phyloP scores from a whole-genome alignment of 768 basidiomycete species.

The Termitomyces sp. region DNA sequence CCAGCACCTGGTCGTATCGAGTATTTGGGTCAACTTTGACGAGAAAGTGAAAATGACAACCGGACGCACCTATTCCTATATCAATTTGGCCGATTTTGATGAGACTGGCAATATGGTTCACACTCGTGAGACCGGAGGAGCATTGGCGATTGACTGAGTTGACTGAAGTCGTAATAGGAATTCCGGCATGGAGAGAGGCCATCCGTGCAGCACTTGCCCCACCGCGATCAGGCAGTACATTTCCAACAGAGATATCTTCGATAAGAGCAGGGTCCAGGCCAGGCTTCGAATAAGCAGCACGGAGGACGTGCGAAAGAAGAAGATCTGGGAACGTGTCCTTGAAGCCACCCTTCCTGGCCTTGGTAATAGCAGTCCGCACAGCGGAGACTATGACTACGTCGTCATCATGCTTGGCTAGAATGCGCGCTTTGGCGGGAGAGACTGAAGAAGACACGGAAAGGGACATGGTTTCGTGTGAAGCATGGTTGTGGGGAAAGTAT shows the following conservation, averaged over 20 bases:
- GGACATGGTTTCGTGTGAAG: slow-evolving; percentile 3
- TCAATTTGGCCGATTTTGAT: slow-evolving; percentile 82
- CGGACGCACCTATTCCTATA: slow-evolving; percentile 76
- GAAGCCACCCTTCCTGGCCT: slow-evolving; percentile 87
- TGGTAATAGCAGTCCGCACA: slow-evolving; percentile 88
- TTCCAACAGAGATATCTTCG: slow-evolving; percentile 84
- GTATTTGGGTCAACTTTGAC: neutral
- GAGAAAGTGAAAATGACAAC: slow-evolving; percentile 3
- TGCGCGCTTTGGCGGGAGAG: slow-evolving; percentile 49
- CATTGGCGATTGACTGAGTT: slow-evolving; percentile 92
- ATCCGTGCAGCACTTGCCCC: slow-evolving; percentile 84
- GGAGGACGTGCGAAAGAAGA: slow-evolving; percentile 73
- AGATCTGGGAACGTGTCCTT: slow-evolving; percentile 88
- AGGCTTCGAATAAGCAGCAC: slow-evolving; percentile 64
- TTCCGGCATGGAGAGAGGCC: slow-evolving; percentile 83
- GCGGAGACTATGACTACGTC: slow-evolving; percentile 92
- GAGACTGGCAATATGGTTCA: slow-evolving; percentile 79
- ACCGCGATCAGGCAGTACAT: slow-evolving; percentile 85
- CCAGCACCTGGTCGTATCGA: slow-evolving; percentile 58
- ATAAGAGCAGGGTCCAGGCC: slow-evolving; percentile 79
- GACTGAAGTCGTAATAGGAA: slow-evolving; percentile 70
- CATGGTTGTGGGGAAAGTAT: neutral
- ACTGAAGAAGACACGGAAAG: slow-evolving; percentile 1
- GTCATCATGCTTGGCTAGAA: slow-evolving; percentile 73
- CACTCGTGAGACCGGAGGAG: slow-evolving; percentile 81